Evolutionary conservation across 176 grass and related monocot species (phyloP), one percentile per base, ranked within the genome.

Genomic region (Avena sativa): DNA sequence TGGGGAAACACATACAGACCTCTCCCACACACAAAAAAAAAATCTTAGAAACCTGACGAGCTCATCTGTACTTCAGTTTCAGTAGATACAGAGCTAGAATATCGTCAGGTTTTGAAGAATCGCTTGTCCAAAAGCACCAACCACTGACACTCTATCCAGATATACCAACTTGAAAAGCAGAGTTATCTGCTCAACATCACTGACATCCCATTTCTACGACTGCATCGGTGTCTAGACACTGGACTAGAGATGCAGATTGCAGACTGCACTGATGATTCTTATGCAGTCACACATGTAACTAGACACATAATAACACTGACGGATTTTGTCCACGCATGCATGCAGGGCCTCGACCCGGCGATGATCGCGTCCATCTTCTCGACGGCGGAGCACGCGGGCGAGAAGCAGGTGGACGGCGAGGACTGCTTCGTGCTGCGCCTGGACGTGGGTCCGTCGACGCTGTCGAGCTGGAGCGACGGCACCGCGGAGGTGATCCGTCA

Each of bases 401-500:
- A 99, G 92, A 99, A 99, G 85, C 75, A 87, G 32, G 93, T 97
- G 16, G 94, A 92, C 30, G 94, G 95, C 4, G 97, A 99, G 61
- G 94, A 94, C 26, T 99, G 97, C 78, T 99, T 99, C 83, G 92
- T 99, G 38, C 83, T 99, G 26, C 91, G 95, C 23, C 76, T 99
- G 4, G 91, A 91, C 32, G 97, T 99, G 13, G 92, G 95, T 0
- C 86, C 87, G 6, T 91, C 87, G 4, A 88, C 89, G 38, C 90
- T 99, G 8, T 99, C 92, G 3, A 97, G 90, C 79, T 94, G 94
- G 92, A 92, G 97, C 44, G 97, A 99, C 79, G 89, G 89, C 81
- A 99, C 94, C 3, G 94, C 97, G 38, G 97, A 99, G 85, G 90
- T 97, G 71, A 96, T 99, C 83, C 93, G 93, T 86, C 97, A 99